These are phyloP conservation scores for Starmerella bacillaris DNA, from an alignment of 805 yeast genomes.

Conservation along the genomic window DNA sequence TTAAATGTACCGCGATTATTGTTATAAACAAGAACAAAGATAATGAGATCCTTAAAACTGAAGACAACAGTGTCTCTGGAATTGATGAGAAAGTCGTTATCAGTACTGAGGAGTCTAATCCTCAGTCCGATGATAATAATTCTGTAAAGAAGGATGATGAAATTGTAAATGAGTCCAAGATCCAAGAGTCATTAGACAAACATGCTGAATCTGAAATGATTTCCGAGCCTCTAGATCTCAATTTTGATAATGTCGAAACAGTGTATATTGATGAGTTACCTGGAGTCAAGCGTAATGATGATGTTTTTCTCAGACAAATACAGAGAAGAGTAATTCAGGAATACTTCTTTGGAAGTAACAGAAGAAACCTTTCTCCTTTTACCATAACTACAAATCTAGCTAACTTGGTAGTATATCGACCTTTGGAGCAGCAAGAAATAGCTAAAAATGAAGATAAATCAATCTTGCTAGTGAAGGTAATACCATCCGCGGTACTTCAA, in stretches of 20 bases:
- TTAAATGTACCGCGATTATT: neutral
- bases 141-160: no score
- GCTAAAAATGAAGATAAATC: conserved; percentile 4
- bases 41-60: no score
- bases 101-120: conserved; percentile 55
- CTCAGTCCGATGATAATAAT: no score
- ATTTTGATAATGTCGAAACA: neutral
- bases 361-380: conserved; percentile 58
- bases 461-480: conserved; percentile 22
- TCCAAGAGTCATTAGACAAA: neutral
- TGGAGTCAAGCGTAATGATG: conserved; percentile 60
- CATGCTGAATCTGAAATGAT: neutral
- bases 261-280: conserved; percentile 21
- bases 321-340: conserved; percentile 70
- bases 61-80: conserved; percentile 30
- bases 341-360: conserved; percentile 68
- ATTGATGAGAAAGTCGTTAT: conserved; percentile 46
- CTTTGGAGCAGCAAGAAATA: conserved; percentile 24
- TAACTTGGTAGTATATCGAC: conserved; percentile 45
- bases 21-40: no score
- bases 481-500: conserved; percentile 33
- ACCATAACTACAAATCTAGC: conserved; percentile 55
- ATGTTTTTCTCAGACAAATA: conserved; percentile 38
- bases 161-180: no score
- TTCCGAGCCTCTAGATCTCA: no score